A percentile compares a stretch with the other conserved stretches of the same genome.
Evolutionary conservation across 2,329 filamentous ascomycete genomes (phyloP).

Genomic region (Rutstroemia sp.): DNA sequence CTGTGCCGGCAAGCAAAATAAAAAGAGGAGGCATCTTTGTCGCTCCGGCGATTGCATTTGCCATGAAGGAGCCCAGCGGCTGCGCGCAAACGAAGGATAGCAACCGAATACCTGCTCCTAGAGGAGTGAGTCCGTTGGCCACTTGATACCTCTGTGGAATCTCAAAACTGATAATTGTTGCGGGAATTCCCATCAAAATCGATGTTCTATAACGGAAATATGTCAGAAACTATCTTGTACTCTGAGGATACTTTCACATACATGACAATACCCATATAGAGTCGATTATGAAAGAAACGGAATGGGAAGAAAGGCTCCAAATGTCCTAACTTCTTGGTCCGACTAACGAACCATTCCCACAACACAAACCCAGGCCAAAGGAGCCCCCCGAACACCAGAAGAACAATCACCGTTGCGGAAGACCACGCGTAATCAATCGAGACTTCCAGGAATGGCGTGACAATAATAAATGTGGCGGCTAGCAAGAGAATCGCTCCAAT

Average conservation of each 20-base stretch:
- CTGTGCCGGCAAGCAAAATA: not conserved
- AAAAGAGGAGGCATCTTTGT: not conserved
- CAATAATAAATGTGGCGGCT: not conserved
- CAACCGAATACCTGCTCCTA: conserved; percentile 1
- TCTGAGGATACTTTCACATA: not conserved
- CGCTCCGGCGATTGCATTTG: not conserved
- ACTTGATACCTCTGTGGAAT: conserved; percentile 14
- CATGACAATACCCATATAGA: not conserved
- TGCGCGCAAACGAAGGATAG: not conserved
- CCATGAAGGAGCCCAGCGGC: not conserved
- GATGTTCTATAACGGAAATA: not conserved
- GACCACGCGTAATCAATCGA: not conserved
- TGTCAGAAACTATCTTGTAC: not conserved
- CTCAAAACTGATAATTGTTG: conserved; percentile 11
- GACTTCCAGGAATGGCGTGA: not conserved
- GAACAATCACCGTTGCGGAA: not conserved
- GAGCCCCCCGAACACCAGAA: not conserved
- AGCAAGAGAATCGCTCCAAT: not conserved
- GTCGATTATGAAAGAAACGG: not conserved
- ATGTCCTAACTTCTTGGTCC: too few species aligned
- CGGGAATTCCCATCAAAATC: conserved; percentile 15
- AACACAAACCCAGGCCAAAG: not conserved
- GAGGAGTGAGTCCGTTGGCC: conserved; percentile 10
- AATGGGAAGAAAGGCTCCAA: not conserved
- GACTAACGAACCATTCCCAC: not conserved